Evolutionary conservation across 306 rosid species (phyloP), one percentile per base, ranked within the genome.

Genomic region (Malus sylvestris): DNA sequence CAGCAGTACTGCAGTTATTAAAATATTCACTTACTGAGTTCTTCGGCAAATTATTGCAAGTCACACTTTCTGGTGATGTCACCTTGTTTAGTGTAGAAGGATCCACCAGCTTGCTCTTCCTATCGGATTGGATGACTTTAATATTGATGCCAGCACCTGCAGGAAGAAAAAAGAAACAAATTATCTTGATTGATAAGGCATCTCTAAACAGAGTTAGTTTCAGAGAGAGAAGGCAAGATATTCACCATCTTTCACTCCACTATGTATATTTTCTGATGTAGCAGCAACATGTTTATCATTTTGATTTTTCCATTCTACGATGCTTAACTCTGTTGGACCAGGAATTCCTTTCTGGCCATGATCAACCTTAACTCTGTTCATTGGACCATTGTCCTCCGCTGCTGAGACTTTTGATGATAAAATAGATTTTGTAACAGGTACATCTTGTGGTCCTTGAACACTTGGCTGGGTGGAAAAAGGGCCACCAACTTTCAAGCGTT

Each of bases 401-500:
- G 78, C 69, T 78, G 88, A 78, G 69, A 79, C 88, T 86, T 82
- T 86, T 16, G 86, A 79, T 67, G 82, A 84, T 68, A 77, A 70
- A 53, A 71, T 33, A 62, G 87, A 83, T 74, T 88, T 89, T 53
- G 52, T 42, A 72, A 81, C 72, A 58, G 75, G 78, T 69, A 42
- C 60, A 53, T 83, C 90, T 71, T 76, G 87, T 70, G 75, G 88
- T 65, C 71, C 73, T 30, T 75, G 85, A 64, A 80, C 74, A 77
- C 76, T 80, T 42, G 52, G 82, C 83, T 72, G 76, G 71, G 71
- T 70, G 42, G 83, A 78, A 80, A 69, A 71, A 61, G 95, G 76
- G 64, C 85, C 86, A 72, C 82, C 66, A 42, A 82, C 79, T 87
- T 88, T 94, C 57, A 83, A 2, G 32, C 97, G 96, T 79, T 94